Evolutionary conservation across 148 eudicot species (phyloP).

Genomic region (Oxyria digyna): DNA sequence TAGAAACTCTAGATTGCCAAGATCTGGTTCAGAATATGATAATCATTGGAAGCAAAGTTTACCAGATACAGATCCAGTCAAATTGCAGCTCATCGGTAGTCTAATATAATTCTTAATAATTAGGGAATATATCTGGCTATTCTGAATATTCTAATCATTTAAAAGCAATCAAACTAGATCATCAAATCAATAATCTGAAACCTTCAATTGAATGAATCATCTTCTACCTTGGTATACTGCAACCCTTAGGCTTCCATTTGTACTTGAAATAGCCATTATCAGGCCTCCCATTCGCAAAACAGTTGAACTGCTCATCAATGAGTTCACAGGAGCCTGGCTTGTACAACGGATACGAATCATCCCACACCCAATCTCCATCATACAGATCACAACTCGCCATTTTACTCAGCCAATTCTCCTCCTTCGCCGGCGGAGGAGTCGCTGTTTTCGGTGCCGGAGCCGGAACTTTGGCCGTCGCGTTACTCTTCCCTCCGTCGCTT

Average conservation of each 20-base stretch:
- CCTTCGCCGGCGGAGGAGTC: slow-evolving; percentile 5
- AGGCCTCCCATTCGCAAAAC: slow-evolving; percentile 13
- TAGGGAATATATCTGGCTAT: background rate
- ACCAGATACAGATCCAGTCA: background rate
- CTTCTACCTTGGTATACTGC: slow-evolving; percentile 12
- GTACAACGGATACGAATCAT: slow-evolving; percentile 15
- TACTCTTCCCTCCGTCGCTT: slow-evolving; percentile 6
- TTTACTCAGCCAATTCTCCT: slow-evolving; percentile 23
- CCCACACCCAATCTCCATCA: slow-evolving; percentile 14
- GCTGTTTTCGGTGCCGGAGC: background rate
- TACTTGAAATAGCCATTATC: slow-evolving; percentile 10
- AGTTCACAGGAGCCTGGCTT: slow-evolving; percentile 10
- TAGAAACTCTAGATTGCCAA: background rate
- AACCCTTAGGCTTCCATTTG: slow-evolving; percentile 13
- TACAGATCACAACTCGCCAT: slow-evolving; percentile 56
- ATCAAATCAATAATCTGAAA: slow-evolving; percentile 1
- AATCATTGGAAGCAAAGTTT: background rate
- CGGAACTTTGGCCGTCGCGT: slow-evolving; percentile 4
- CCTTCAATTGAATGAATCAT: background rate
- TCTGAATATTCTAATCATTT: background rate
- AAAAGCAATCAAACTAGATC: background rate
- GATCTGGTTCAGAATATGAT: background rate
- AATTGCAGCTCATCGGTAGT: background rate
- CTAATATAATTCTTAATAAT: background rate
- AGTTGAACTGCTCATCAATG: slow-evolving; percentile 14